Evolutionary conservation across 495 filamentous ascomycete species (phyloP), one percentile per base, ranked within the genome.

Genomic region (Daldinia concentrica): DNA sequence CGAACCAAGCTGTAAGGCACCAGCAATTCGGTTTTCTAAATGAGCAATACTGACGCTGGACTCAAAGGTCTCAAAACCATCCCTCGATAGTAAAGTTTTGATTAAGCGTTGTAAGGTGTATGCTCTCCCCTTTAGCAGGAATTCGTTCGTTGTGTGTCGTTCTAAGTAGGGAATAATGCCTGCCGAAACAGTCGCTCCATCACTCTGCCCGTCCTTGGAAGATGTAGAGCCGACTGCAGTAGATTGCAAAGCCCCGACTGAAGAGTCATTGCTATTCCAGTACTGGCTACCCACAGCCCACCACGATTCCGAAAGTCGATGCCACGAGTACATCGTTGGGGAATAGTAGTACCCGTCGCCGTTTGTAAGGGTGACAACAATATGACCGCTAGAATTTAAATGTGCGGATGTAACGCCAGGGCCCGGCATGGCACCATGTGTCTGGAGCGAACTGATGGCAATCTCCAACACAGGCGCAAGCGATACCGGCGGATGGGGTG

Each of bases 281-380:
- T 98, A 98, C 78, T 98, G 95, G 76, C 91, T 95, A 24, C 94
- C 95, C 0, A 98, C 93, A 2, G 95, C 94, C 95, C 96, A 99
- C 96, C 95, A 99, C 1, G 91, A 84, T 80, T 99, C 95, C 4
- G 92, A 93, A 12, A 98, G 84, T 9, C 94, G 90, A 82, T 98
- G 95, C 95, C 95, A 99, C n/a, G 89, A 86, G 74, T 87, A 93
- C 89, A 98, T 90, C 17, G 81, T 80, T 0, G 89, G 87, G 1
- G 90, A 92, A 80, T 98, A 99, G 26, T 89, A 87, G 75, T 93
- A 98, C 3, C 96, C 95, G 69, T 98, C 94, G 14, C 95, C 95
- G 71, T 97, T 98, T 27, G 89, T 93, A 43, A 99, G 84, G 0
- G 93, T 93, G 3, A 98, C 86, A 24, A 98, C 86, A 29, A 98